phyloP scores from a whole-genome alignment of 148 eudicot genomes.

The Dianthus caryophyllus region DNA sequence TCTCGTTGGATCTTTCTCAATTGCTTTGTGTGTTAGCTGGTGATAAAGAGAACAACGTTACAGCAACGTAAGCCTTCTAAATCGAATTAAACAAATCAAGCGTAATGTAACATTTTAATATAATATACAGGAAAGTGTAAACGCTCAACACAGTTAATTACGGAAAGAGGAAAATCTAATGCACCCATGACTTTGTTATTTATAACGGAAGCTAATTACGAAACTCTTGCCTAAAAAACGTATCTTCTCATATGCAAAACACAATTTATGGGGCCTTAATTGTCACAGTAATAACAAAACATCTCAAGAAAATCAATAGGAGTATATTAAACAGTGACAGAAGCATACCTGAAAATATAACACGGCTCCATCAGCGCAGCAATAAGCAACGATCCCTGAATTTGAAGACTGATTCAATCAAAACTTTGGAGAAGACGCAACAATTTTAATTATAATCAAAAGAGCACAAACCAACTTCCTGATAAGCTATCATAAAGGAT shows the following conservation, averaged over 20 bases:
- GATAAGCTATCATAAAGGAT: neutral
- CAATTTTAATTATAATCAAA: neutral
- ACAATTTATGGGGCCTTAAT: neutral
- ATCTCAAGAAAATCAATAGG: neutral
- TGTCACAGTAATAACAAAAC: neutral
- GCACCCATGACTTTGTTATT: neutral
- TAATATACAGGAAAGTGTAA: neutral
- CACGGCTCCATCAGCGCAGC: slow-evolving; percentile 72
- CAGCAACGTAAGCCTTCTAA: neutral
- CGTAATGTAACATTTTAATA: neutral
- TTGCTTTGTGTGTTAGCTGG: slow-evolving; percentile 67
- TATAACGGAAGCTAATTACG: neutral
- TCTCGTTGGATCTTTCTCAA: slow-evolving; percentile 55
- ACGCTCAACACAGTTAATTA: neutral
- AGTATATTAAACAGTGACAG: neutral
- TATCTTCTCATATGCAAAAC: neutral
- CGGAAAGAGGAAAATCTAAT: too few species aligned
- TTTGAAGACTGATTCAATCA: slow-evolving; percentile 5
- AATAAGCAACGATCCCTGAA: slow-evolving; percentile 85
- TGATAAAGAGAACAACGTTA: slow-evolving; percentile 4
- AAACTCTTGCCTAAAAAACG: neutral
- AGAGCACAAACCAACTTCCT: neutral
- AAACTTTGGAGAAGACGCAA: neutral
- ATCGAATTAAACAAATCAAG: neutral
- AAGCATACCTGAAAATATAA: slow-evolving; percentile 65